These are phyloP conservation scores for Austroboletus niveus DNA, from an alignment of 1,284 basidiomycete genomes.

Conservation along the genomic window DNA sequence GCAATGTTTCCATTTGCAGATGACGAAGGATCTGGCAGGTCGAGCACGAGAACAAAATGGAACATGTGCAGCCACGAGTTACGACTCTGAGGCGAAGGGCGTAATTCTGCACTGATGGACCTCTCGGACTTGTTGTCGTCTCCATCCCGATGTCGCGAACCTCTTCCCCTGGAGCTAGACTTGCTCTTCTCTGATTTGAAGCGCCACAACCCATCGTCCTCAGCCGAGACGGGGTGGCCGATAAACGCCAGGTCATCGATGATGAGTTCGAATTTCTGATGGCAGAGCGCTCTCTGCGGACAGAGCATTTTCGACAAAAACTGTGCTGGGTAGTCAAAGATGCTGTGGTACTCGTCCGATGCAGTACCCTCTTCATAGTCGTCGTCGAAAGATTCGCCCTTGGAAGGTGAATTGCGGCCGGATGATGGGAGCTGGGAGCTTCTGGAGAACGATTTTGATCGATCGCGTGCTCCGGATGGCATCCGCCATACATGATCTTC, in stretches of 20 bases:
- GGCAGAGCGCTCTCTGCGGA: slow-evolving; percentile 79
- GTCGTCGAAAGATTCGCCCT: slow-evolving; percentile 37
- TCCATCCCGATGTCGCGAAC: slow-evolving; percentile 42
- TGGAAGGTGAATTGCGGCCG: slow-evolving; percentile 44
- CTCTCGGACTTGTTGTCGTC: slow-evolving; percentile 37
- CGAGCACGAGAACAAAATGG: slow-evolving; percentile 85
- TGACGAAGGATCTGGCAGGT: slow-evolving; percentile 85
- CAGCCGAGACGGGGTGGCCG: slow-evolving; percentile 89
- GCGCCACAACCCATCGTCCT: slow-evolving; percentile 70
- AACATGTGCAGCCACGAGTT: slow-evolving; percentile 74
- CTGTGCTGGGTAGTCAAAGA: slow-evolving; percentile 80
- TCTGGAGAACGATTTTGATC: slow-evolving; percentile 43
- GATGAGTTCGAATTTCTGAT: slow-evolving; percentile 91
- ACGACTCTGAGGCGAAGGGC: slow-evolving; percentile 11
- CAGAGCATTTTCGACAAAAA: slow-evolving; percentile 83
- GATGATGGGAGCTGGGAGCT: slow-evolving; percentile 40
- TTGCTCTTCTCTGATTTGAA: slow-evolving; percentile 62
- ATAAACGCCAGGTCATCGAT: slow-evolving; percentile 94
- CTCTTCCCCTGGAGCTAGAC: slow-evolving; percentile 50
- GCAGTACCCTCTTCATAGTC: slow-evolving; percentile 36
- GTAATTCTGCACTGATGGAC: slow-evolving; percentile 32
- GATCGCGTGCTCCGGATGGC: slow-evolving; percentile 41
- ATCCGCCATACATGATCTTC: slow-evolving; percentile 60
- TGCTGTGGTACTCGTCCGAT: slow-evolving; percentile 57
- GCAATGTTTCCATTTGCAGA: slow-evolving; percentile 72